Evolutionary conservation across 1,284 basidiomycete genomes (phyloP), one percentile per base, ranked within the genome.

Genomic region (Puccinia triticina): DNA sequence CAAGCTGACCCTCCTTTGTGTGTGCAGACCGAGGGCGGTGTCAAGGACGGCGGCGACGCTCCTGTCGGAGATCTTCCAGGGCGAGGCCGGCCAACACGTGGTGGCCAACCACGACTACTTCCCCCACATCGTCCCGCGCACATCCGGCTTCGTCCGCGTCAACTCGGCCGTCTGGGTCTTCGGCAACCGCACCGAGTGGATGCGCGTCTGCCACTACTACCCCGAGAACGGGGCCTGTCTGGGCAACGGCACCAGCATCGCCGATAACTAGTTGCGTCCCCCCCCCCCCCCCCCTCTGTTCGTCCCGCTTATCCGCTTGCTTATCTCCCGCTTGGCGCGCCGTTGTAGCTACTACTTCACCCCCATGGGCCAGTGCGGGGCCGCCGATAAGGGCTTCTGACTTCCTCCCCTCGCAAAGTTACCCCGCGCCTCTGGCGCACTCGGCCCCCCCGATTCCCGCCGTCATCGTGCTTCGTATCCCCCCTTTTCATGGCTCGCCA

Each of bases 71-170:
- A 66, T 82, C 43, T 82, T 74, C 37, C 79, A 82, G 37, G 79
- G 79, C 8, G 79, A 82, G 53, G 59, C 67, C 5, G 67, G 50
- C 18, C 79, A 82, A 66, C 79, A 82, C 32, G 79, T 75, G 46
- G 43, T 82, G 3, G 71, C 79, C 55, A 82, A 82, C 34, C 34
- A 82, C 48, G 79, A 82, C 61, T 82, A 48, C 48, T 82, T 82
- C 71, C 71, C 79, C 4, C 71, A 74, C 46, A 14, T 75, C 11
- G 48, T 82, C 26, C 79, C 79, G 2, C 21, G 40, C 3, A 74
- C 79, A 1, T 43, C 46, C 7, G 46, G 50, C 32, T 82, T 59
- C 18, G 59, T 29, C 0, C 48, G 79, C 2, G 37, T 61, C 32
- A 61, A 46, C 29, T 71, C 79, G 21, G 67, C 71, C 32, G 71